phyloP scores from a whole-genome alignment of 768 basidiomycete species.

The Kwoniella sp. region DNA sequence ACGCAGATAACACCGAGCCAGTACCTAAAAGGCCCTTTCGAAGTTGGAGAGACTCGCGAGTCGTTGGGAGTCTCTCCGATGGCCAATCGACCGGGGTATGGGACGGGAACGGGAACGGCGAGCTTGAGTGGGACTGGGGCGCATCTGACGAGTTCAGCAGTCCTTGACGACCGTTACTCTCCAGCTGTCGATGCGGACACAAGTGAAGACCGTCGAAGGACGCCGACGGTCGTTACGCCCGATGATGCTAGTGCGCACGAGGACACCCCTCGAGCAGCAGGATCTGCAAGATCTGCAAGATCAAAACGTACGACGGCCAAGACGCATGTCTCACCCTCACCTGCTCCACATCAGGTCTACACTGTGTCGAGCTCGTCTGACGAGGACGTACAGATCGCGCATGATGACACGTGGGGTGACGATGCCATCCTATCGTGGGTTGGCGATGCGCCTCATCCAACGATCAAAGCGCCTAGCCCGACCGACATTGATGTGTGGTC shows the following conservation, averaged over 20 bases:
- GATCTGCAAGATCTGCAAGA: too few relatives aligned
- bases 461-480: too few relatives aligned
- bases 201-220: not conserved
- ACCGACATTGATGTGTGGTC: not conserved
- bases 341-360: not conserved
- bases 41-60: conserved; percentile 34
- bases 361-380: conserved; percentile 3
- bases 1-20: not conserved
- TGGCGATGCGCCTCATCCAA: too few relatives aligned
- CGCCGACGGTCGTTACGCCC: not conserved
- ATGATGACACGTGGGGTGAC: conserved; percentile 14
- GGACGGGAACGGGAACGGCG: too few relatives aligned
- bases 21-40: conserved; percentile 33
- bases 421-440: conserved; percentile 15
- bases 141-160: too few relatives aligned
- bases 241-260: conserved; percentile 1
- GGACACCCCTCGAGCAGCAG: not conserved
- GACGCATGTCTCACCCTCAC: not conserved
- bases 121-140: too few relatives aligned
- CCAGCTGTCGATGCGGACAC: conserved; percentile 6
- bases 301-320: not conserved
- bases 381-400: not conserved
- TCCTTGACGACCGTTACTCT: too few relatives aligned
- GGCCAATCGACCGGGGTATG: conserved; percentile 18
- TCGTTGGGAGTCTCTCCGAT: conserved; percentile 36